Percentiles rank a stretch among this genome's conserved stretches.
These are phyloP conservation scores for Sedum album DNA, from an alignment of 164 flowering plant species.

Conservation along the genomic window DNA sequence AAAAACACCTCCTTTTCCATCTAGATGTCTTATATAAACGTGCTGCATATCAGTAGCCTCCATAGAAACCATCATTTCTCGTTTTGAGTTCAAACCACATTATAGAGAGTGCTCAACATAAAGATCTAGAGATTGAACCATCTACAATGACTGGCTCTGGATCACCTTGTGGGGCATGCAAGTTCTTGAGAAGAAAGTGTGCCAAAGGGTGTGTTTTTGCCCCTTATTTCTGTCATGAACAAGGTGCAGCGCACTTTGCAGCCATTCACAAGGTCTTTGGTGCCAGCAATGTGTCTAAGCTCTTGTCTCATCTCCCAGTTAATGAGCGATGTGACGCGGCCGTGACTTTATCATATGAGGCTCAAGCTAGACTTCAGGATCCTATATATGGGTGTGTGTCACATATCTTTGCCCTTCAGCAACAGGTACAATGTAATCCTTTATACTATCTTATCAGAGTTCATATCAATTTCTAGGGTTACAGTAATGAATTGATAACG, in stretches of 20 bases:
- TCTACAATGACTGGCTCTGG: conserved; percentile 60
- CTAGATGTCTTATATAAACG: conserved; percentile 17
- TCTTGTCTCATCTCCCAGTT: conserved; percentile 62
- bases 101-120: not conserved
- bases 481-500: no score
- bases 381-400: conserved; percentile 91
- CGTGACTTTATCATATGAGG: conserved; percentile 75
- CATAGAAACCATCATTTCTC: conserved; percentile 1
- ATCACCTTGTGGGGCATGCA: conserved; percentile 95
- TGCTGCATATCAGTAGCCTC: conserved; percentile 17
- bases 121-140: not conserved
- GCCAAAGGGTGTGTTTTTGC: conserved; percentile 81
- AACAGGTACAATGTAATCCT: conserved; percentile 38
- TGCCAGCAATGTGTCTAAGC: conserved; percentile 82
- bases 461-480: not conserved
- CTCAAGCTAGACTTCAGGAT: conserved; percentile 89
- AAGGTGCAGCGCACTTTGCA: conserved; percentile 70
- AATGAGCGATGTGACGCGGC: conserved; percentile 71
- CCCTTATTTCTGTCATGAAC: conserved; percentile 89
- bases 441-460: not conserved
- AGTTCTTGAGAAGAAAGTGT: conserved; percentile 85
- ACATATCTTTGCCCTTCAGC: conserved; percentile 79
- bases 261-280: conserved; percentile 95
- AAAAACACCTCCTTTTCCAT: not conserved
- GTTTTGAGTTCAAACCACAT: conserved; percentile 6